Evolutionary conservation across 495 filamentous ascomycete species (phyloP), one percentile per base, ranked within the genome.

Genomic region (Parmelia sp.): DNA sequence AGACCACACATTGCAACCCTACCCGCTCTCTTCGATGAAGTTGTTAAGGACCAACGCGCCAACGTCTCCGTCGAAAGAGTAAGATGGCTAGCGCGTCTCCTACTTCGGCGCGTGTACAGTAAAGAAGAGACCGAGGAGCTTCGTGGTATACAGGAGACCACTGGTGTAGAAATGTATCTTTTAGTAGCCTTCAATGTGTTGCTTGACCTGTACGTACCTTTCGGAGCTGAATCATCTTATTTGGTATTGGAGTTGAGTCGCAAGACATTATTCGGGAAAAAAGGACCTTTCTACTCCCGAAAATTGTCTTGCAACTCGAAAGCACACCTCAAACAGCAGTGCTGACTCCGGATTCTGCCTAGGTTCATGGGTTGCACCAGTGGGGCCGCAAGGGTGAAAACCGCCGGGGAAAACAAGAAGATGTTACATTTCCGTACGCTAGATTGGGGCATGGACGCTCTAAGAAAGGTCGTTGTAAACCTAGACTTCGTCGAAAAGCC

Each of bases 291-390:
- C n/a, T n/a, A n/a, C n/a, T n/a, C n/a, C n/a, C n/a, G n/a, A n/a
- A n/a, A n/a, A n/a, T n/a, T n/a, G n/a, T n/a, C n/a, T n/a, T n/a
- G n/a, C n/a, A n/a, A n/a, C n/a, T n/a, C n/a, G n/a, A n/a, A n/a
- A n/a, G n/a, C n/a, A n/a, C n/a, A n/a, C n/a, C n/a, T n/a, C n/a
- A n/a, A n/a, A n/a, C n/a, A n/a, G n/a, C n/a, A n/a, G n/a, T n/a
- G n/a, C n/a, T n/a, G n/a, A n/a, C n/a, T n/a, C n/a, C n/a, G n/a
- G n/a, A n/a, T n/a, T n/a, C n/a, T n/a, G n/a, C n/a, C n/a, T n/a
- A n/a, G n/a, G 19, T 75, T 88, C 31, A 82, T 89, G 76, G 86
- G 86, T 3, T 89, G 86, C 69, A 87, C 84, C 21, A 86, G 83
- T 68, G 86, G 86, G 23, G 84, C 74, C 3, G 78, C 77, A 1